These are phyloP conservation scores for Ziziphus jujuba DNA, from an alignment of 306 rosid species.

Conservation along the genomic window DNA sequence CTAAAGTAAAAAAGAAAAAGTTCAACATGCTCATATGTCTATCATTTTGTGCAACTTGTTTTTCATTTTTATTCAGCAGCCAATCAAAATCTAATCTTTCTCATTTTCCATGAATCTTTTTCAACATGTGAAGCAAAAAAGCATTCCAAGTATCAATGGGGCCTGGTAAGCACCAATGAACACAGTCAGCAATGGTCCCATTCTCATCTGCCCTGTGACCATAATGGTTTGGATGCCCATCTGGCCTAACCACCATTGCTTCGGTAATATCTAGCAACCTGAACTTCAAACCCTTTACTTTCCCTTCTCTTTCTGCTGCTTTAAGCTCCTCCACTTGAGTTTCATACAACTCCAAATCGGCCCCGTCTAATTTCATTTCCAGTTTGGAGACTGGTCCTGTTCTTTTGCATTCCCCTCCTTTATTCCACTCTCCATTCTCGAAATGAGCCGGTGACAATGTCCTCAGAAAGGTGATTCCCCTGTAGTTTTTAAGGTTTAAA, in stretches of 20 bases:
- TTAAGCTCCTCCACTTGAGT: conserved; percentile 8
- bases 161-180: conserved; percentile 25
- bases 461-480: background rate
- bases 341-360: background rate
- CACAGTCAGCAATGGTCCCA: conserved; percentile 17
- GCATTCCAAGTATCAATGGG: conserved; percentile 19
- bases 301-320: conserved; percentile 11
- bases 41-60: background rate
- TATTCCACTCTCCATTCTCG: conserved; percentile 19
- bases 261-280: conserved; percentile 5
- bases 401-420: conserved; percentile 8
- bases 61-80: too few species aligned
- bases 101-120: background rate
- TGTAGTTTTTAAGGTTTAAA: background rate
- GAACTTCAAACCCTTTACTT: conserved; percentile 4
- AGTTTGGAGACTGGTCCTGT: conserved; percentile 3
- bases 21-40: background rate
- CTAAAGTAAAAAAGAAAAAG: too few species aligned
- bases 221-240: conserved; percentile 17
- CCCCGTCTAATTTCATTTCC: background rate
- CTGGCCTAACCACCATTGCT: conserved; percentile 6
- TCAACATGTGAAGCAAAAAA: conserved; percentile 14
- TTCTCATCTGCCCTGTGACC: conserved; percentile 15
- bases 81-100: too few species aligned
- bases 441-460: conserved; percentile 18